These are phyloP conservation scores for Cryptococcus sp. DNA, from an alignment of 1,284 basidiomycete genomes.

Conservation along the genomic window DNA sequence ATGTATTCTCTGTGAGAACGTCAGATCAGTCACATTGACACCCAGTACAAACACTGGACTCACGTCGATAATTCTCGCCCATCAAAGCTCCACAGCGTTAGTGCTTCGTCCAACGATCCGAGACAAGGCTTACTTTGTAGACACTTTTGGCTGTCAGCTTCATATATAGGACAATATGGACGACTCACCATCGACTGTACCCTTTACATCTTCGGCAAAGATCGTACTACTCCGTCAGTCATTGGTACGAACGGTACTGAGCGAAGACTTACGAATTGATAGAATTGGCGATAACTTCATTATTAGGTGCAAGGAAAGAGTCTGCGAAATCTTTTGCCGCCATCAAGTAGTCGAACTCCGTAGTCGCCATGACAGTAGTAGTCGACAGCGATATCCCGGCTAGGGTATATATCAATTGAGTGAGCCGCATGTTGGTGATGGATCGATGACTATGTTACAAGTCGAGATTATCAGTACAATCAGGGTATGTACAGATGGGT, in stretches of 20 bases:
- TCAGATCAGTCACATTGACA: background rate
- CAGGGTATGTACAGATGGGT: too few relatives aligned
- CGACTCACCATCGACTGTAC: conserved; percentile 8
- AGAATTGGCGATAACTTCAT: conserved; percentile 9
- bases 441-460: too few relatives aligned
- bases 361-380: background rate
- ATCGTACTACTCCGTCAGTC: conserved; percentile 4
- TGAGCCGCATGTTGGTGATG: too few relatives aligned
- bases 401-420: too few relatives aligned
- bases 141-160: background rate
- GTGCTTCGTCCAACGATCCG: background rate
- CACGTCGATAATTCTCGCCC: conserved; percentile 7
- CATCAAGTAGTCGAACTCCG: background rate
- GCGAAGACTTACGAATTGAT: conserved; percentile 11
- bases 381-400: too few relatives aligned
- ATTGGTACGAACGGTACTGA: background rate
- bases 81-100: background rate
- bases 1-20: conserved; percentile 8
- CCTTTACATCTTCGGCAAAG: conserved; percentile 9
- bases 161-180: background rate
- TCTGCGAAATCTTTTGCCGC: conserved; percentile 5
- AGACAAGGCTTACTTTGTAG: background rate
- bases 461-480: too few relatives aligned
- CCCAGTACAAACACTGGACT: background rate
- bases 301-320: conserved; percentile 11